Conservation (phyloP, 1,284 basidiomycete genomes). For the Irpex rosettiformis region DNA sequence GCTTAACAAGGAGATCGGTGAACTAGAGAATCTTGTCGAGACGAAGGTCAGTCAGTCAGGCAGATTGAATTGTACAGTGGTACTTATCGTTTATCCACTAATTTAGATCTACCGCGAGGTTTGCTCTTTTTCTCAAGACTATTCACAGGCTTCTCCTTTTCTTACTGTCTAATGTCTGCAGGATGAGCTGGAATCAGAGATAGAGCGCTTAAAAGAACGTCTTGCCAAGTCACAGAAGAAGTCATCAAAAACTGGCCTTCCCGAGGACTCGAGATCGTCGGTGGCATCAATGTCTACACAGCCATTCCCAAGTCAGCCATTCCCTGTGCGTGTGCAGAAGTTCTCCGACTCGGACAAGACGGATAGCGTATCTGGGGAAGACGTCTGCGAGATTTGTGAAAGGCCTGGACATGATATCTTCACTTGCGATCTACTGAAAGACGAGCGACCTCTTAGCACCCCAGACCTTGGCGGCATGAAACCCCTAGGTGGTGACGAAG, state of each 20-base stretch:
- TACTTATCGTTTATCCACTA: not conserved
- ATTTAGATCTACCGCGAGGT: constrained; percentile 85
- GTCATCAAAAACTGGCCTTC: constrained; percentile 42
- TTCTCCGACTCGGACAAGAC: constrained; percentile 9
- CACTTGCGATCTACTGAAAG: constrained; percentile 63
- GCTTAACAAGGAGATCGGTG: constrained; percentile 89
- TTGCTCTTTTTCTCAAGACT: constrained; percentile 4
- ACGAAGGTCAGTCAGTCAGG: constrained; percentile 58
- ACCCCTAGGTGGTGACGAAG: constrained; percentile 14
- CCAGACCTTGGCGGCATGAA: constrained; percentile 14
- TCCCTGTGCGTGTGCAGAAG: constrained; percentile 10
- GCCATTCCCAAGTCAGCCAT: constrained; percentile 1
- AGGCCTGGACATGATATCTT: constrained; percentile 80
- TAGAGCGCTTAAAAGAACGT: constrained; percentile 73
- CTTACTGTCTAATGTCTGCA: constrained; percentile 23
- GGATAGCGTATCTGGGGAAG: constrained; percentile 17
- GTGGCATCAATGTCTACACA: constrained; percentile 7
- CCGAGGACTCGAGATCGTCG: constrained; percentile 23
- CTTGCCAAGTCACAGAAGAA: constrained; percentile 56
- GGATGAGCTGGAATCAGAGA: constrained; percentile 88
- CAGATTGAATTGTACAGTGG: not conserved
- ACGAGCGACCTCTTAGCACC: constrained; percentile 24
- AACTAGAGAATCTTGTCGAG: constrained; percentile 86
- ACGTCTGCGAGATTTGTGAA: constrained; percentile 83
- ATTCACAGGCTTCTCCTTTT: not conserved